Conservation (phyloP, 805 yeast genomes). For the Wickerhamomyces subpelliculosus region DNA sequence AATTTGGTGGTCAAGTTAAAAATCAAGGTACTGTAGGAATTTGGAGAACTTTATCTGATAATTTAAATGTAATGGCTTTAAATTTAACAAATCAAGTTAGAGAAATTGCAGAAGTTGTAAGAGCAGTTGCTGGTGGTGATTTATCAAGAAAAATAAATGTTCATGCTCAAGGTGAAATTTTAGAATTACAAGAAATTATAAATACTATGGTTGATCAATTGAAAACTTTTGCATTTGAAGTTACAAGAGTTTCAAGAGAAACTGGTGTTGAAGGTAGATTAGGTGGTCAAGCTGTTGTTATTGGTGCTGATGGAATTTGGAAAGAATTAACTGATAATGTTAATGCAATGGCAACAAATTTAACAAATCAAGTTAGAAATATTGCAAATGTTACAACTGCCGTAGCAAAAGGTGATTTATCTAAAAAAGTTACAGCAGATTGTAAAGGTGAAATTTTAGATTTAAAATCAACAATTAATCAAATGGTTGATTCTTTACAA, state of each 20-base stretch:
- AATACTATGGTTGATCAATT: slow-evolving; percentile 87
- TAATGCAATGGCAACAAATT: slow-evolving; percentile 83
- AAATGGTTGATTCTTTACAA: slow-evolving; percentile 89
- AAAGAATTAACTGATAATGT: slow-evolving; percentile 83
- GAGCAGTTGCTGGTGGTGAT: slow-evolving; percentile 90
- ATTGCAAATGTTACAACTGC: slow-evolving; percentile 83
- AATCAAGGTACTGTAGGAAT: slow-evolving; percentile 82
- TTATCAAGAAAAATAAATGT: slow-evolving; percentile 77
- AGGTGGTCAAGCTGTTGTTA: slow-evolving; percentile 83
- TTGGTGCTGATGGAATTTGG: slow-evolving; percentile 85
- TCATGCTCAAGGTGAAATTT: slow-evolving; percentile 84
- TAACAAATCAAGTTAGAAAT: slow-evolving; percentile 83
- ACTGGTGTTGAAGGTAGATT: slow-evolving; percentile 84
- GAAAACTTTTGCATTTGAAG: slow-evolving; percentile 83
- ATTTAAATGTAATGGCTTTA: slow-evolving; percentile 83
- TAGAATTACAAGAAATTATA: slow-evolving; percentile 77
- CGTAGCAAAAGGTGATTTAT: slow-evolving; percentile 83
- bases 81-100: slow-evolving; percentile 85
- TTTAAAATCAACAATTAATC: slow-evolving; percentile 77
- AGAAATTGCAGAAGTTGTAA: slow-evolving; percentile 83
- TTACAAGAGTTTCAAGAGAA: slow-evolving; percentile 80
- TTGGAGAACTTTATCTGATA: slow-evolving; percentile 80
- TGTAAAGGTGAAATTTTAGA: slow-evolving; percentile 89
- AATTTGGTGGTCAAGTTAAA: slow-evolving; percentile 83
- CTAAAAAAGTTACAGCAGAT: slow-evolving; percentile 80